Percentiles rank a stretch among this genome's conserved stretches.
These are phyloP conservation scores for Boehmeria nivea DNA, from an alignment of 306 rosid species.

Conservation along the genomic window DNA sequence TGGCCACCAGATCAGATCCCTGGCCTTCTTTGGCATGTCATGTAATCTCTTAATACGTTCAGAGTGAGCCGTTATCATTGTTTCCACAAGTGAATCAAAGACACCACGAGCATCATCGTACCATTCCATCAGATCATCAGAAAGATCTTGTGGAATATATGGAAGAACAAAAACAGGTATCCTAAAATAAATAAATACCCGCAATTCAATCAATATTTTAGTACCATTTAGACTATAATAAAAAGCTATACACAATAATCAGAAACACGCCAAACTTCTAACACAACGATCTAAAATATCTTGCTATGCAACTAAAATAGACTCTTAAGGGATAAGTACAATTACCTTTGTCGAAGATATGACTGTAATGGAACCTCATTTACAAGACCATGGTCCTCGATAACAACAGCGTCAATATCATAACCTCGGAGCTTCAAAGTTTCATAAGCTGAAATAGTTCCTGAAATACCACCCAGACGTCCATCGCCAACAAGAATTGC, in stretches of 20 bases:
- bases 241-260: neutral
- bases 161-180: slow-evolving; percentile 86
- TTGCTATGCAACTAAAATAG: neutral
- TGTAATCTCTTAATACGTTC: slow-evolving; percentile 57
- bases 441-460: slow-evolving; percentile 90
- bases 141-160: slow-evolving; percentile 67
- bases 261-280: neutral
- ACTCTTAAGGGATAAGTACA: slow-evolving; percentile 4
- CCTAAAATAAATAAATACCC: slow-evolving; percentile 36
- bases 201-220: neutral
- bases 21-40: slow-evolving; percentile 80
- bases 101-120: slow-evolving; percentile 43
- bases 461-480: slow-evolving; percentile 83
- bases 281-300: neutral
- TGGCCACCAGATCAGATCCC: slow-evolving; percentile 90
- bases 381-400: slow-evolving; percentile 80
- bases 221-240: slow-evolving; percentile 2
- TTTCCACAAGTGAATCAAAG: slow-evolving; percentile 64
- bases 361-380: slow-evolving; percentile 74
- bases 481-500: slow-evolving; percentile 94
- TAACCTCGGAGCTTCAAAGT: slow-evolving; percentile 79
- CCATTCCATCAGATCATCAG: slow-evolving; percentile 79
- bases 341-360: slow-evolving; percentile 67
- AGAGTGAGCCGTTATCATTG: slow-evolving; percentile 54
- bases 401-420: slow-evolving; percentile 69